phyloP scores from a whole-genome alignment of 2,329 filamentous ascomycete genomes.

The Lasiodiplodia gonubiensis region DNA sequence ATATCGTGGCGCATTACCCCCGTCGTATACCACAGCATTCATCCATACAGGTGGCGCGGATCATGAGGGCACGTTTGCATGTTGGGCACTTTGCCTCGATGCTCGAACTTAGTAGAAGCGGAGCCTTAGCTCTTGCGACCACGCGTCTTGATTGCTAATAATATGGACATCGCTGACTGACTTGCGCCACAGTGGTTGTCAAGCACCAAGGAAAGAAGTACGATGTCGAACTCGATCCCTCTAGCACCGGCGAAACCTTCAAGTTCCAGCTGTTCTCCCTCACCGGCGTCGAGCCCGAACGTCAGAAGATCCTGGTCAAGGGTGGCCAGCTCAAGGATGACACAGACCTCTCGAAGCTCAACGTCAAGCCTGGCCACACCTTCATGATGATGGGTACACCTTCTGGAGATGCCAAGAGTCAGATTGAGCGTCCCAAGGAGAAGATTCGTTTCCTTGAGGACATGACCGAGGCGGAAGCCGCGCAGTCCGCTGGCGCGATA shows the following conservation, averaged over 20 bases:
- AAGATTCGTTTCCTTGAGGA: slow-evolving; percentile 90
- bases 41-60: neutral
- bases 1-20: slow-evolving; percentile 11
- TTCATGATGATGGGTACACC: slow-evolving; percentile 98
- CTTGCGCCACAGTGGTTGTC: slow-evolving; percentile 70
- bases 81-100: neutral
- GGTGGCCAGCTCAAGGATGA: slow-evolving; percentile 96
- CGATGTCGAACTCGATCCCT: slow-evolving; percentile 87
- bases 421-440: slow-evolving; percentile 75
- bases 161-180: slow-evolving; percentile 12
- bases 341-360: slow-evolving; percentile 80
- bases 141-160: neutral
- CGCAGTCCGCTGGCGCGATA: slow-evolving; percentile 79
- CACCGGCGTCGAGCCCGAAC: slow-evolving; percentile 92
- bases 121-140: neutral
- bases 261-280: slow-evolving; percentile 95
- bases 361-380: slow-evolving; percentile 81
- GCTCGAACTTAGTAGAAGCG: neutral
- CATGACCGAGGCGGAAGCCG: slow-evolving; percentile 93
- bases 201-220: slow-evolving; percentile 97
- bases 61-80: neutral
- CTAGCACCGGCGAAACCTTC: slow-evolving; percentile 86
- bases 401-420: slow-evolving; percentile 64
- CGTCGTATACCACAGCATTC: slow-evolving; percentile 1
- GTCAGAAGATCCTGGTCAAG: slow-evolving; percentile 95